A percentile compares a stretch with the other conserved stretches of the same genome.
phyloP scores from a whole-genome alignment of 192 early-diverging fungal genomes.

The Coemansia sp. region DNA sequence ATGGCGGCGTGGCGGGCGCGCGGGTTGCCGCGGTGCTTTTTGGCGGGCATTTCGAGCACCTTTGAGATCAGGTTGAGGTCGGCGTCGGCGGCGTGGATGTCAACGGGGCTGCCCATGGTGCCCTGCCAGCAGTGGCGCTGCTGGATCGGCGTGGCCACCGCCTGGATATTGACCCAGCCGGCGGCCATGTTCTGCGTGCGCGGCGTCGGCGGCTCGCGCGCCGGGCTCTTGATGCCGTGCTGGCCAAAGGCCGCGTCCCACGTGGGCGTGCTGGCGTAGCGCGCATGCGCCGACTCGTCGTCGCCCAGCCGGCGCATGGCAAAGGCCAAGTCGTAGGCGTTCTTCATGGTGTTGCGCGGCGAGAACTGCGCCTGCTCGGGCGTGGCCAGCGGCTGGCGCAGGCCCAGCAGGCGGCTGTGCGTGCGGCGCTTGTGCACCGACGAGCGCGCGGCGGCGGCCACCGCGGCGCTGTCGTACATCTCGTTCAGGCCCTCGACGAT shows the following conservation, averaged over 20 bases:
- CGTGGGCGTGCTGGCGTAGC: constrained; percentile 38
- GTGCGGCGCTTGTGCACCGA: constrained; percentile 38
- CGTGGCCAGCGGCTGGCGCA: constrained; percentile 19
- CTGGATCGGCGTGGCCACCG: constrained; percentile 44
- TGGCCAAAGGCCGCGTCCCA: constrained; percentile 51
- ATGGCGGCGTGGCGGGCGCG: constrained; percentile 3
- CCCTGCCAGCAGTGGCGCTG: constrained; percentile 53
- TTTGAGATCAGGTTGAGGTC: constrained; percentile 48
- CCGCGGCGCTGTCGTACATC: constrained; percentile 40
- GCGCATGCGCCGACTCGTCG: constrained; percentile 50
- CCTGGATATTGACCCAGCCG: constrained; percentile 52
- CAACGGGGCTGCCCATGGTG: constrained; percentile 47
- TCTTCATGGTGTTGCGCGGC: constrained; percentile 61
- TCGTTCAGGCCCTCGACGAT: constrained; percentile 42
- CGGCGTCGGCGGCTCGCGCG: constrained; percentile 26
- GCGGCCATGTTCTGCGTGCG: constrained; percentile 38
- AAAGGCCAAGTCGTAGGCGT: constrained; percentile 71
- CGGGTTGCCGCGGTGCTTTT: constrained; percentile 37
- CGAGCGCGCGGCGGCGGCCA: constrained; percentile 34
- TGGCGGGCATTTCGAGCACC: constrained; percentile 41
- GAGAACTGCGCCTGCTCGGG: constrained; percentile 30
- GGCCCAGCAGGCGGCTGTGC: constrained; percentile 22
- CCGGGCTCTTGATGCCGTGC: constrained; percentile 46
- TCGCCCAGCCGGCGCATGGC: constrained; percentile 75
- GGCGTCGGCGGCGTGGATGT: constrained; percentile 45